Base-by-base conservation (phyloP, 75 land plant species). In the Azolla pinnata region DNA sequence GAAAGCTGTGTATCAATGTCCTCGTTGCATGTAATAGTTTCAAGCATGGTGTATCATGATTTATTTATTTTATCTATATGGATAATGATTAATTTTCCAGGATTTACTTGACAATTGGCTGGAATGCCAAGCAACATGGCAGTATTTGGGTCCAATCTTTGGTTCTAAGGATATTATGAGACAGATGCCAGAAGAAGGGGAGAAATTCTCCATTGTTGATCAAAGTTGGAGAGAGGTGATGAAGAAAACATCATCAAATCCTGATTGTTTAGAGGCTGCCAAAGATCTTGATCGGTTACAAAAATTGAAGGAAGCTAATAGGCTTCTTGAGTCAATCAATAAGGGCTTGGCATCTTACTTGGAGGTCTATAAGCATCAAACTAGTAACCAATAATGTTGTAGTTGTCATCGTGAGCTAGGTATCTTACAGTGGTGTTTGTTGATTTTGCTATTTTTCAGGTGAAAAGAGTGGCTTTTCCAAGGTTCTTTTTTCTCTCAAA, bases 61-160 rank as follows among this genome's bases (percentile, higher is more conserved):
- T 12, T 19, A 10, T 20, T 42, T 42, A 42, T 10, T 17, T 17
- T 42, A 17, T 42, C 44, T 10, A 10, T 52, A 52, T 17, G 14
- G 54, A 16, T 10, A 10, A n/a, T n/a, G 33, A 21, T 57, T 26
- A 31, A 5, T 17, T 4, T 31, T 57, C 42, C 61, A 71, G 59
- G 52, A 66, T 28, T 35, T 72, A 4, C 56, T 72, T 0, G 75
- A 72, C 33, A 72, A 72, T 45, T 72, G 69, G 75, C n/a, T 66
- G 18, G 70, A 72, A 24, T 72, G 75, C 59, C 75, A 72, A 66
- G 75, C 64, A 53, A 72, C 75, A 0, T 72, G 75, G 75, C 75
- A 72, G 38, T 72, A 72, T 44, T 49, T 72, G 44, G 75, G 75
- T 1, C 75, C 75, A 32, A 72, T 72, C 16, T 72, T 72, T 61